phyloP scores from a whole-genome alignment of 768 basidiomycete genomes.

The Rhodotorula kratochvilovae region DNA sequence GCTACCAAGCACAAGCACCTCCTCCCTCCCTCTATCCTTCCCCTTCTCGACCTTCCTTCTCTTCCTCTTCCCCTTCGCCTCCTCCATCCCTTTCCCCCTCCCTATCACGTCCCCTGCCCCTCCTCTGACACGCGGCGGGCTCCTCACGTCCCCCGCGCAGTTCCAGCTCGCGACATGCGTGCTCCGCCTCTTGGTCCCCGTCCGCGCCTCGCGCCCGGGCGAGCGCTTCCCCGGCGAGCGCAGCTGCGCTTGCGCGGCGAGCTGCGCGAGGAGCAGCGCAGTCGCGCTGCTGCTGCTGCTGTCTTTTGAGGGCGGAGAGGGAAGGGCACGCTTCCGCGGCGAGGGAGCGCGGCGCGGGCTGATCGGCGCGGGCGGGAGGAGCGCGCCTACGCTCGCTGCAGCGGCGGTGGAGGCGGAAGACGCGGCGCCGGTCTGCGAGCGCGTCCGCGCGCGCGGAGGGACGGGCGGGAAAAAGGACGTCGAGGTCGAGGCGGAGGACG shows the following conservation, averaged over 20 bases:
- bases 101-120: not conserved
- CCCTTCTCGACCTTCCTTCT: not conserved
- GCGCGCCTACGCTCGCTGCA: not conserved
- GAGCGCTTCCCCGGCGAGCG: not conserved
- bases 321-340: not conserved
- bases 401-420: not conserved
- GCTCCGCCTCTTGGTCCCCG: not conserved
- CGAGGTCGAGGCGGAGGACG: too few relatives aligned
- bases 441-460: not conserved
- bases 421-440: not conserved
- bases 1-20: slow-evolving; percentile 23
- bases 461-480: not conserved
- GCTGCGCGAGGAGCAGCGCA: slow-evolving; percentile 10
- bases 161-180: not conserved
- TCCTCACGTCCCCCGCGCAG: not conserved
- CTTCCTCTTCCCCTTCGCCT: not conserved
- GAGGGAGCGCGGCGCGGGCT: not conserved
- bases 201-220: not conserved
- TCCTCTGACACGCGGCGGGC: not conserved
- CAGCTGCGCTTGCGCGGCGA: not conserved
- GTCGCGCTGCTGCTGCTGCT: not conserved
- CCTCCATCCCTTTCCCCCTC: not conserved
- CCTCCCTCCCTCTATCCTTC: not conserved
- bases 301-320: too few relatives aligned
- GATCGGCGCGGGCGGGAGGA: not conserved